Conservation (phyloP, 352 stramenopile species). For the Phytophthora europaea region DNA sequence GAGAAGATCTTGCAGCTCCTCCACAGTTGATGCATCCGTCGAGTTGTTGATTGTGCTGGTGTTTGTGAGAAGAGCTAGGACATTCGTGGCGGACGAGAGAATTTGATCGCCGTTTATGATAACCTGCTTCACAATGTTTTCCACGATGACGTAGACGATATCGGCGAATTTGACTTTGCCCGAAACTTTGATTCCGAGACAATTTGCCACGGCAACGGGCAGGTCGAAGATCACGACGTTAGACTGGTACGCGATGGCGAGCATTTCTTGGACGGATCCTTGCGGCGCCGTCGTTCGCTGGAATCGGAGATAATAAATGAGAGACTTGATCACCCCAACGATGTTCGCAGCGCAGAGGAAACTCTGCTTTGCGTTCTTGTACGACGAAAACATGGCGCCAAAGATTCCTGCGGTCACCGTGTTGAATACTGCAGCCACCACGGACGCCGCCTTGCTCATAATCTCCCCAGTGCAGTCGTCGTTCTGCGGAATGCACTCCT, state of each 20-base stretch:
- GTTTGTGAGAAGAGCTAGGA: slow-evolving; percentile 31
- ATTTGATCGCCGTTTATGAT: slow-evolving; percentile 42
- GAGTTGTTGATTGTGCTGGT: slow-evolving; percentile 13
- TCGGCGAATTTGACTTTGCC: slow-evolving; percentile 14
- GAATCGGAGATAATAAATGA: slow-evolving; percentile 39
- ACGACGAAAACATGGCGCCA: slow-evolving; percentile 35
- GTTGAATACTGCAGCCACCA: slow-evolving; percentile 49
- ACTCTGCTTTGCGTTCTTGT: slow-evolving; percentile 36
- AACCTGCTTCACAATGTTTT: slow-evolving; percentile 35
- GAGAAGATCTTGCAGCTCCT: slow-evolving; percentile 39
- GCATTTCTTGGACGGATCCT: slow-evolving; percentile 35
- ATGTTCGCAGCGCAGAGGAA: slow-evolving; percentile 46
- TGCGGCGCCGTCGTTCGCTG: slow-evolving; percentile 25
- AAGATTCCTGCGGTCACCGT: slow-evolving; percentile 55
- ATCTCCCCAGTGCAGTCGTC: slow-evolving; percentile 43
- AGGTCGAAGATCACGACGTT: slow-evolving; percentile 35
- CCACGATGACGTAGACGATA: slow-evolving; percentile 29
- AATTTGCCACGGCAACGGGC: slow-evolving; percentile 38
- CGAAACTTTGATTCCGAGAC: slow-evolving; percentile 29
- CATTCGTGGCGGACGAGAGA: slow-evolving; percentile 29
- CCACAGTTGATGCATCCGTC: slow-evolving; percentile 25
- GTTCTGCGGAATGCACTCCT: slow-evolving; percentile 72
- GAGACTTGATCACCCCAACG: slow-evolving; percentile 33
- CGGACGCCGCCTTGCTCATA: slow-evolving; percentile 43
- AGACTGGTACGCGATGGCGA: slow-evolving; percentile 40